Percentiles rank a stretch among this genome's conserved stretches.
Conservation (phyloP, 108 stramenopile species). For the Nannochloropsis gaditana region DNA sequence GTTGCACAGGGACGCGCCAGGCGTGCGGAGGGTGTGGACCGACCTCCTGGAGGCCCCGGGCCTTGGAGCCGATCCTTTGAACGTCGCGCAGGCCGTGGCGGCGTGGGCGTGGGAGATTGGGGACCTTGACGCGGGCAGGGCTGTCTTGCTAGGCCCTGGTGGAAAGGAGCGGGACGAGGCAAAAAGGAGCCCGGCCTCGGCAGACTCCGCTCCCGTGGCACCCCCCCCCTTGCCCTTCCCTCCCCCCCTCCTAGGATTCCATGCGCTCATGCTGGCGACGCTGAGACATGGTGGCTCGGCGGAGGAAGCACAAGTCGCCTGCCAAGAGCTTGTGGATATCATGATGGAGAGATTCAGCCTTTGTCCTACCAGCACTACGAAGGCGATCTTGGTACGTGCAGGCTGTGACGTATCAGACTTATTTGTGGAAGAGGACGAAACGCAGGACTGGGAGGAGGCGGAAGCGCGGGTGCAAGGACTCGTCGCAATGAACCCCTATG, state of each 20-base stretch:
- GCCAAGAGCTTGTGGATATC: neutral
- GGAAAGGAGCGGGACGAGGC: neutral
- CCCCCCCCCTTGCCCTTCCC: too few relatives aligned
- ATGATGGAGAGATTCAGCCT: neutral
- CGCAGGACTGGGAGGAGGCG: neutral
- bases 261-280: neutral
- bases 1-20: neutral
- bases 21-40: neutral
- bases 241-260: neutral
- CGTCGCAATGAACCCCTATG: neutral
- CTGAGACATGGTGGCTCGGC: neutral
- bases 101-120: neutral
- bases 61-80: neutral
- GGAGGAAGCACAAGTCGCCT: neutral
- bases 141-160: neutral
- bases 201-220: neutral
- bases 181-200: neutral
- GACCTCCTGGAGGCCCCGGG: neutral
- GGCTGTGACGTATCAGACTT: neutral
- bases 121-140: neutral
- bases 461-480: neutral
- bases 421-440: neutral
- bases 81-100: slow-evolving; percentile 5
- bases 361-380: neutral
- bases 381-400: neutral